phyloP scores from a whole-genome alignment of 169 alveolate species.

The Babesia ovis region DNA sequence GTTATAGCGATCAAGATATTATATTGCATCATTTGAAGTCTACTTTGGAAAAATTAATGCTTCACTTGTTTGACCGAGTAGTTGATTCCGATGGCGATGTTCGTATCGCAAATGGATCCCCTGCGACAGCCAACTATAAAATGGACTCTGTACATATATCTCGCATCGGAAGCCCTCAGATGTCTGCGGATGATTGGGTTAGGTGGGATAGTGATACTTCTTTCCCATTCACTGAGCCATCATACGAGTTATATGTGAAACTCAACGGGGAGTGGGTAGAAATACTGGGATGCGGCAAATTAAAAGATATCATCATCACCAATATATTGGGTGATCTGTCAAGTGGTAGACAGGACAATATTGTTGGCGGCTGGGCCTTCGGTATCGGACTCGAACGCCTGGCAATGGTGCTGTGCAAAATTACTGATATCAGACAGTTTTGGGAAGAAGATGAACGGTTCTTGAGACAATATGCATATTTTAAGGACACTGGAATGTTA shows the following conservation, averaged over 20 bases:
- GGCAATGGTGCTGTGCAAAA: constrained; percentile 87
- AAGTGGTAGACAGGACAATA: not conserved
- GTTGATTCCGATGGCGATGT: not conserved
- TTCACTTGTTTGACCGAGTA: constrained; percentile 74
- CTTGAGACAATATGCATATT: constrained; percentile 77
- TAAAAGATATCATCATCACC: constrained; percentile 81
- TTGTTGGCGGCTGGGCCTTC: constrained; percentile 90
- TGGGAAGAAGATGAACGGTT: constrained; percentile 90
- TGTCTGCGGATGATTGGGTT: constrained; percentile 6
- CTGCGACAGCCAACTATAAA: not conserved
- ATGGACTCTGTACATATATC: not conserved
- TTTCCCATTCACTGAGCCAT: constrained; percentile 92
- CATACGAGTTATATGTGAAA: constrained; percentile 85
- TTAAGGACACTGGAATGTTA: constrained; percentile 32
- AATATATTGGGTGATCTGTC: constrained; percentile 38
- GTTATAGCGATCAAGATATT: constrained; percentile 2
- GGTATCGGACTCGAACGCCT: constrained; percentile 92
- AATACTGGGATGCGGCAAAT: constrained; percentile 90
- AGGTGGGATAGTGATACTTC: constrained; percentile 86
- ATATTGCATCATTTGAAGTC: constrained; percentile 62
- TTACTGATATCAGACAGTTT: constrained; percentile 88
- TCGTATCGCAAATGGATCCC: not conserved
- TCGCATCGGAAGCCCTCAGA: not conserved
- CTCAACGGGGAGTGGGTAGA: constrained; percentile 84
- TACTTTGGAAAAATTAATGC: constrained; percentile 81